phyloP scores from a whole-genome alignment of 331 rosid genomes.

The Cydonia oblonga region DNA sequence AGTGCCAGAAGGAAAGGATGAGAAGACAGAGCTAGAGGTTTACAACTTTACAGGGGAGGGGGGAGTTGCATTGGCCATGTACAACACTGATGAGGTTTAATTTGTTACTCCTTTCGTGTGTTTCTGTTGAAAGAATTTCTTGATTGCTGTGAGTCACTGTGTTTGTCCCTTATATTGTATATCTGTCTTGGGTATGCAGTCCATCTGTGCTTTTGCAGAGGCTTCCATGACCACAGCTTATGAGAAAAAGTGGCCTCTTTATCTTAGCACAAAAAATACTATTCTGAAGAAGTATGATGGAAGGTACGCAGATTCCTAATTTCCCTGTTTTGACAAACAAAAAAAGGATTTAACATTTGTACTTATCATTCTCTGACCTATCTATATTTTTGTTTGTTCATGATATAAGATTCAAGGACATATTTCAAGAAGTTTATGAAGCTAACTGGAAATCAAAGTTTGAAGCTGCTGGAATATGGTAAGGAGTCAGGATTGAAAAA shows the following conservation, averaged over 20 bases:
- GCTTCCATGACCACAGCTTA: slow-evolving; percentile 83
- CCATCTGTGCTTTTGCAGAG: slow-evolving; percentile 81
- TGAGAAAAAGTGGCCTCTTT: slow-evolving; percentile 94
- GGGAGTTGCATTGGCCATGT: slow-evolving; percentile 88
- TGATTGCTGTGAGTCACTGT: not conserved
- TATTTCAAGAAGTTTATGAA: slow-evolving; percentile 95
- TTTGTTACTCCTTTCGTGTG: slow-evolving; percentile 5
- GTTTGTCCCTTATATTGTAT: not conserved
- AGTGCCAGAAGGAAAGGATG: slow-evolving; percentile 72
- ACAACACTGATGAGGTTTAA: slow-evolving; percentile 87
- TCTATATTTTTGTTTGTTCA: not conserved
- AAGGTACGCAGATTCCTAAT: slow-evolving; percentile 43
- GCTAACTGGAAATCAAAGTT: slow-evolving; percentile 79
- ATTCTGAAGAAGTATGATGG: slow-evolving; percentile 98
- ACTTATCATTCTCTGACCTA: not conserved
- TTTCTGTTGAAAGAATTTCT: slow-evolving; percentile 11
- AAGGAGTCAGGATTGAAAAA: slow-evolving; percentile 9
- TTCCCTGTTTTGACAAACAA: not conserved
- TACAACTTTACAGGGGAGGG: slow-evolving; percentile 83
- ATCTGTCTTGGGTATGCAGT: slow-evolving; percentile 34
- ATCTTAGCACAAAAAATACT: slow-evolving; percentile 96
- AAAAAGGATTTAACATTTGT: not conserved
- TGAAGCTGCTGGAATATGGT: slow-evolving; percentile 97
- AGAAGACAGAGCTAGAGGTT: slow-evolving; percentile 71
- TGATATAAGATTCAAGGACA: slow-evolving; percentile 87